Conservation (phyloP, 176 grass and related monocot genomes). For the Avena insularis region DNA sequence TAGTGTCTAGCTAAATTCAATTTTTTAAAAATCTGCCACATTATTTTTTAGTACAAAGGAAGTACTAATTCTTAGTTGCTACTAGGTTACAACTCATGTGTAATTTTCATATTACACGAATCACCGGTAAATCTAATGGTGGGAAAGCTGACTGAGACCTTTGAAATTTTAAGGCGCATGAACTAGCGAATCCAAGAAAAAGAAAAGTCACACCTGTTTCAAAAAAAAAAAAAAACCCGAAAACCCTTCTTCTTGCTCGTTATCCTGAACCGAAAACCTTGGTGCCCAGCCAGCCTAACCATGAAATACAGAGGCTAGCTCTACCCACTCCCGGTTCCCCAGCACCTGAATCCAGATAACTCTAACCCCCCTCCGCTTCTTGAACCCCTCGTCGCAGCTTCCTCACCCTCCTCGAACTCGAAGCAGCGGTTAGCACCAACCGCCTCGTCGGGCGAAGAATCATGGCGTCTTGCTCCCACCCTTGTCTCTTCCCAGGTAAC, state of each 20-base stretch:
- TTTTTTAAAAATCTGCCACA: too few relatives aligned
- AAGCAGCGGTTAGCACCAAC: neutral
- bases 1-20: too few relatives aligned
- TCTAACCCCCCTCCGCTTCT: neutral
- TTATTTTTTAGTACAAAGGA: too few relatives aligned
- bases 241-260: slow-evolving; percentile 27
- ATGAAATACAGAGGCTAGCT: slow-evolving; percentile 21
- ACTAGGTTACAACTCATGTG: too few relatives aligned
- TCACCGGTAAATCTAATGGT: too few relatives aligned
- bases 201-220: too few relatives aligned
- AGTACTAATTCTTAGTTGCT: too few relatives aligned
- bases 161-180: too few relatives aligned
- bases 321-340: neutral
- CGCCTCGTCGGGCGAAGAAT: neutral
- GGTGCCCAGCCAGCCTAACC: neutral
- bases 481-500: slow-evolving; percentile 66
- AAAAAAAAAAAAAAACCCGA: neutral
- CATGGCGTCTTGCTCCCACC: slow-evolving; percentile 68
- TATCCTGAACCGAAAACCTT: slow-evolving; percentile 27
- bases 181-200: too few relatives aligned
- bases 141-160: too few relatives aligned
- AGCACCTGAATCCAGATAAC: slow-evolving; percentile 1
- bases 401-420: neutral
- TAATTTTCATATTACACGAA: too few relatives aligned
- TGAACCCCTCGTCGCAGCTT: slow-evolving; percentile 1